Base-by-base conservation (phyloP, 352 stramenopile genomes). In the Phytophthora constricta region DNA sequence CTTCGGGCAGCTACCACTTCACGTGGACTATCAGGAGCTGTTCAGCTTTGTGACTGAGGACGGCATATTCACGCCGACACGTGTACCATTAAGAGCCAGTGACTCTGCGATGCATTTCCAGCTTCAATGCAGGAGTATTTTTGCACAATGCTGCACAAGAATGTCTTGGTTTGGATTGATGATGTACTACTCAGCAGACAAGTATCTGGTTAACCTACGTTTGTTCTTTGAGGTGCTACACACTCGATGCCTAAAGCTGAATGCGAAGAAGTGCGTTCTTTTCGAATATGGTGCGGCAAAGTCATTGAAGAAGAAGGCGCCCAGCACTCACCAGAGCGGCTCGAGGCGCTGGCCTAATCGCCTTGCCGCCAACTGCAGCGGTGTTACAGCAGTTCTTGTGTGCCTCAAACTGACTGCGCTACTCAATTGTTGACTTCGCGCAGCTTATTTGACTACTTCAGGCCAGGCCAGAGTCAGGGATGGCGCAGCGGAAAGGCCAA, bases 161-260 rank as follows among this genome's bases (percentile, higher is more conserved):
- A 23, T 26, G 20, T 72, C 10, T 20, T 79, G 14, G 28, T 72
- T 1, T 79, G 71, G 56, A 70, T 79, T 20, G 66, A 76, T 45
- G 58, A 75, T 41, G 16, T 78, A 2, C 53, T 79, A 1, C 25
- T 75, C 2, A 71, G 58, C 48, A 13, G 51, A 61, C 4, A 53
- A 33, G 10, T 79, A 68, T 46, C 33, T 74, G 10, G 16, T 25
- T 1, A 66, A 58, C 20, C 49, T 68, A 16, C 58, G 60, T 8
- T 14, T 70, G 33, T 48, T 76, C 7, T 64, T 79, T 17, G 19
- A 10, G 14, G 22, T 76, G 1, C 9, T 66, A 1, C 19, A 70
- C 16, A 1, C 22, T 7, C 60, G 59, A 27, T 54, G 65, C 23
- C 28, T 70, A 0, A 76, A 73, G 45, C 28, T 76, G 11, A 73